A percentile compares a stretch with the other conserved stretches of the same genome.
phyloP scores from a whole-genome alignment of 108 stramenopile genomes.

The Skeletonema menzelii region DNA sequence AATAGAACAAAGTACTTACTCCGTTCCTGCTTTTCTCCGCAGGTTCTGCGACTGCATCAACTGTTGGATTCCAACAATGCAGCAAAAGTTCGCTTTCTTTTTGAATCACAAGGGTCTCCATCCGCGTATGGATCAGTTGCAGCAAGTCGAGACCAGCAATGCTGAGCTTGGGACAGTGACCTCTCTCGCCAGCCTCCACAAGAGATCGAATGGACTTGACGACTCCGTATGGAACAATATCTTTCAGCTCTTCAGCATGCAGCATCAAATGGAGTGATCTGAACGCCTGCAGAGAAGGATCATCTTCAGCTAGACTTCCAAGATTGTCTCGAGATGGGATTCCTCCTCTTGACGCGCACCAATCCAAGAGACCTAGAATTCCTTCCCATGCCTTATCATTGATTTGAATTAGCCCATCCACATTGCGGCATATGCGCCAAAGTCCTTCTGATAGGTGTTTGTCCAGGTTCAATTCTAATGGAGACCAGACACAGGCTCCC shows the following conservation, averaged over 20 bases:
- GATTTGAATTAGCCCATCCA: conserved; percentile 62
- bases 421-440: conserved; percentile 71
- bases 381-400: conserved; percentile 71
- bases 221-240: conserved; percentile 51
- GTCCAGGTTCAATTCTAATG: conserved; percentile 56
- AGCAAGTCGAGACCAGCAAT: conserved; percentile 83
- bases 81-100: conserved; percentile 36
- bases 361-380: conserved; percentile 60
- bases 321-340: conserved; percentile 27
- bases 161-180: conserved; percentile 71
- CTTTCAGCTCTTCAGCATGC: conserved; percentile 63
- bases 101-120: conserved; percentile 31
- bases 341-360: conserved; percentile 69
- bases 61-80: conserved; percentile 56
- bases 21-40: conserved; percentile 60
- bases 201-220: conserved; percentile 55
- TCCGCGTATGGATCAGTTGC: conserved; percentile 48
- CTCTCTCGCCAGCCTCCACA: conserved; percentile 64
- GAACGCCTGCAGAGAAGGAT: conserved; percentile 79
- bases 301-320: conserved; percentile 69
- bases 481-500: conserved; percentile 34
- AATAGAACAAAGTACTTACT: conserved; percentile 48
- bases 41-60: conserved; percentile 70
- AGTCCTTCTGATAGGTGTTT: conserved; percentile 78
- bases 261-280: conserved; percentile 78